A percentile compares a stretch with the other conserved stretches of the same genome.
These are phyloP conservation scores for Macrophomina phaseolina DNA, from an alignment of 2,329 filamentous ascomycete species.

Conservation along the genomic window DNA sequence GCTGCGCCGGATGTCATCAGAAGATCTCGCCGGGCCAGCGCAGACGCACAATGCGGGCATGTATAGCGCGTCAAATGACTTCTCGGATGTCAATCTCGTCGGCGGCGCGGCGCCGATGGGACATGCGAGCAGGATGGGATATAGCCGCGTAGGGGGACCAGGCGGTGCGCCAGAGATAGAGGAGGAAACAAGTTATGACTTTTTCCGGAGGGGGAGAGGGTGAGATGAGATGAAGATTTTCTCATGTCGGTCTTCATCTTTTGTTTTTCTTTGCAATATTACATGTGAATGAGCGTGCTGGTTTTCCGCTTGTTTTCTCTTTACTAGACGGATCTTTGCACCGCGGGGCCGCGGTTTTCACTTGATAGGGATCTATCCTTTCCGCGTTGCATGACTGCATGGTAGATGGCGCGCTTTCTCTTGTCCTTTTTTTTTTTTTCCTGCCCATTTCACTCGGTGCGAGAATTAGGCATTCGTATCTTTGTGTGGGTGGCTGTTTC, in stretches of 20 bases:
- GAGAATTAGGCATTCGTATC: no score
- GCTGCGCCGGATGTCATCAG: background rate
- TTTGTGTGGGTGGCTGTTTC: no score
- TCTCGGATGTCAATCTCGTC: conserved; percentile 19
- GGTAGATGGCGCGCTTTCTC: background rate
- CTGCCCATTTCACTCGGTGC: no score
- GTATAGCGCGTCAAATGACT: background rate
- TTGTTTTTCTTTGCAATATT: background rate
- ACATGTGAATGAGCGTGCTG: background rate
- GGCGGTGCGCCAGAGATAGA: conserved; percentile 8
- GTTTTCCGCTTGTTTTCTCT: background rate
- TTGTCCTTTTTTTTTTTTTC: no score
- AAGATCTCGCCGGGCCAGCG: conserved; percentile 7
- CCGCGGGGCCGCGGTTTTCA: background rate
- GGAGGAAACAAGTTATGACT: conserved; percentile 25
- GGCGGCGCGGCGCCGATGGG: conserved; percentile 27
- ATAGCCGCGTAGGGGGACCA: background rate
- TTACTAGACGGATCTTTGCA: background rate
- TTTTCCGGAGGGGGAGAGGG: conserved; percentile 8
- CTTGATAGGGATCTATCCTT: no score
- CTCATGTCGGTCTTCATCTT: background rate
- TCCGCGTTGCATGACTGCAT: background rate
- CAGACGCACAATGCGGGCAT: background rate
- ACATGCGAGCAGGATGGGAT: background rate
- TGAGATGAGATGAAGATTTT: background rate